Evolutionary conservation across 305 asterid genomes (phyloP).

Genomic region (Fraxinus paxiana): DNA sequence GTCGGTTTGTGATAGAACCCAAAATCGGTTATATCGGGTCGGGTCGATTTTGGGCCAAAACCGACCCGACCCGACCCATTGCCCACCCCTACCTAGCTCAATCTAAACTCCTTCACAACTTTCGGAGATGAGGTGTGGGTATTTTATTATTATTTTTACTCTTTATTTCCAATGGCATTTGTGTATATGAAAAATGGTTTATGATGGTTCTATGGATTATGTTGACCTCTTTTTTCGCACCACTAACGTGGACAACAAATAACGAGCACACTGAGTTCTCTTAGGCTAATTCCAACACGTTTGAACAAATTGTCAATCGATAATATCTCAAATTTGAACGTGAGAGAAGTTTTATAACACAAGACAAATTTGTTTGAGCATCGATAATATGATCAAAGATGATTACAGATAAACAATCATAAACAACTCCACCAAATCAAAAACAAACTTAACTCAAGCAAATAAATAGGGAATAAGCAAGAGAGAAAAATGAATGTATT

Average conservation of each 20-base stretch:
- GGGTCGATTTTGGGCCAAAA: too few relatives aligned
- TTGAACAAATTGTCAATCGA: neutral
- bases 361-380: neutral
- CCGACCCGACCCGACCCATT: too few relatives aligned
- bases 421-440: neutral
- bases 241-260: neutral
- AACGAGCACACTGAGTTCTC: neutral
- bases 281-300: neutral
- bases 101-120: neutral
- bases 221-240: neutral
- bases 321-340: neutral
- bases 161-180: neutral
- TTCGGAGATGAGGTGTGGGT: neutral
- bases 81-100: too few relatives aligned
- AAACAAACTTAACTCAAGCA: neutral
- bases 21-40: too few relatives aligned
- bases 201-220: neutral
- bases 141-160: neutral
- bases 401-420: neutral
- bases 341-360: neutral
- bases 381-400: neutral
- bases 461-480: neutral
- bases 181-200: neutral
- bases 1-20: too few relatives aligned
- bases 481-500: neutral